Conservation (phyloP, 345 rosid genomes). For the Aurinia saxatilis region DNA sequence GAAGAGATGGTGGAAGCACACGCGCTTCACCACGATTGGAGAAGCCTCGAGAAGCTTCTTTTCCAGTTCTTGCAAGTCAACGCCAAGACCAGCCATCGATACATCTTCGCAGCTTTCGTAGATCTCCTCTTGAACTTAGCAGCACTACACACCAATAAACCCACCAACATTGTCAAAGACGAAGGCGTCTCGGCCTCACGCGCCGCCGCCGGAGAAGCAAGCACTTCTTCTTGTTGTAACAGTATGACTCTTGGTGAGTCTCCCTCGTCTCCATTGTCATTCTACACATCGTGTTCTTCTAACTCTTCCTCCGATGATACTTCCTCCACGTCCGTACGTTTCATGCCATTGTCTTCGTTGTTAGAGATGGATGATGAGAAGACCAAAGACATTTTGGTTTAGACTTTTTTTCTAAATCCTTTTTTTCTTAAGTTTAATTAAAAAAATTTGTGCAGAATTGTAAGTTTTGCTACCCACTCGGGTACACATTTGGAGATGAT, state of each 20-base stretch:
- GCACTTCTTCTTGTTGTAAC: constrained; percentile 25
- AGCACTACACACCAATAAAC: constrained; percentile 10
- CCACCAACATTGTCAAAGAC: background rate
- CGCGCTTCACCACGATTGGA: constrained; percentile 49
- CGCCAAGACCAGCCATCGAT: constrained; percentile 55
- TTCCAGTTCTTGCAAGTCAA: constrained; percentile 62
- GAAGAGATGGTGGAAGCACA: constrained; percentile 89
- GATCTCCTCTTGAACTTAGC: constrained; percentile 54
- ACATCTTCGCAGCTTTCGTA: constrained; percentile 71
- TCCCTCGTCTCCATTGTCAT: constrained; percentile 53
- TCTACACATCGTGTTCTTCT: constrained; percentile 42
- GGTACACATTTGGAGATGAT: constrained; percentile 1
- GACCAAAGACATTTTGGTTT: constrained; percentile 21
- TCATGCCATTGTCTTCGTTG: constrained; percentile 37
- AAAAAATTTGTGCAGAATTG: constrained; percentile 16
- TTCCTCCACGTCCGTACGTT: constrained; percentile 35
- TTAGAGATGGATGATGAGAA: constrained; percentile 34
- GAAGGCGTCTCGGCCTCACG: constrained; percentile 12
- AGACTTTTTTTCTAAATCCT: background rate
- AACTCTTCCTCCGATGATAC: constrained; percentile 41
- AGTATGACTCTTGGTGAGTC: constrained; percentile 30
- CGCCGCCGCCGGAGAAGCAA: constrained; percentile 23
- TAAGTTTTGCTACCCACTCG: background rate
- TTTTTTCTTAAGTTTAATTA: constrained; percentile 12
- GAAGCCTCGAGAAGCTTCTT: constrained; percentile 60